Percentiles rank a stretch among this genome's conserved stretches.
Evolutionary conservation across 1,284 basidiomycete genomes (phyloP).

Genomic region (Ceratorhiza oryzae-sativae): DNA sequence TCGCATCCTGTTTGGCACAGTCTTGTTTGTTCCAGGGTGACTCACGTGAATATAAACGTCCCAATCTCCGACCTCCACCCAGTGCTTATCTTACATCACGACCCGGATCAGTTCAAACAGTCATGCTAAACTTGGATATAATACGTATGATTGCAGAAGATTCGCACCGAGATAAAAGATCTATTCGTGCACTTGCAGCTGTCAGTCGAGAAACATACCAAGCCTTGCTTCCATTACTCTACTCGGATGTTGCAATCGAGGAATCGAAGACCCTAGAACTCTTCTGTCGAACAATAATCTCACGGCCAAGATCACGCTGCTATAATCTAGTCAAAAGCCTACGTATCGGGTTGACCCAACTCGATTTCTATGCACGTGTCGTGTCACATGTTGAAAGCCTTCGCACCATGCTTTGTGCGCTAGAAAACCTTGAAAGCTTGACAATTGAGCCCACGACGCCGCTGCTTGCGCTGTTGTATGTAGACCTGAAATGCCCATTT

Average conservation of each 20-base stretch:
- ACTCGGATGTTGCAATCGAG: not conserved
- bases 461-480: not conserved
- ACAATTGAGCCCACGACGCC: not conserved
- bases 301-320: not conserved
- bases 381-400: not conserved
- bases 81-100: too few species aligned
- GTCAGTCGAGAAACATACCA: not conserved
- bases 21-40: too few species aligned
- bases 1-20: not conserved
- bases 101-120: not conserved
- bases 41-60: too few species aligned
- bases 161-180: not conserved
- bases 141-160: not conserved
- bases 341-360: not conserved
- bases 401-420: not conserved
- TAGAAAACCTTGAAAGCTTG: not conserved
- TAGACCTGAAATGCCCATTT: not conserved
- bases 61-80: too few species aligned
- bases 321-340: constrained; percentile 1
- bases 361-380: not conserved
- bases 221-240: not conserved
- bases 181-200: not conserved
- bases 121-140: not conserved
- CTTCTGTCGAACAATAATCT: not conserved
- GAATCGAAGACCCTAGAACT: not conserved